These are phyloP conservation scores for Nyctanthes arbortristis DNA, from an alignment of 257 asterid species.

Conservation along the genomic window DNA sequence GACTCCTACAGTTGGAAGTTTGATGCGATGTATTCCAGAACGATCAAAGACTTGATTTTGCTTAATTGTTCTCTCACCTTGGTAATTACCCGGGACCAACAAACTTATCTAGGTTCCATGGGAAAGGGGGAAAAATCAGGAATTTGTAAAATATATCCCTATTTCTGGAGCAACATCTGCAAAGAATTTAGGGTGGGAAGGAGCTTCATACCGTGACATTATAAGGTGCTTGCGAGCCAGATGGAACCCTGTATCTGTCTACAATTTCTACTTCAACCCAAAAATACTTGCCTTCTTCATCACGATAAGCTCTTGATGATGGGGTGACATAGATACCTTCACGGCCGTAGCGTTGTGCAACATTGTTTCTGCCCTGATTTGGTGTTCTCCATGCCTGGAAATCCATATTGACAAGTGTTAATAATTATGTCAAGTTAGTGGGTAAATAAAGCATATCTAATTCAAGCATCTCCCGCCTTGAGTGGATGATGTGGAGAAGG, in stretches of 20 bases:
- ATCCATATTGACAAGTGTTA: conserved; percentile 25
- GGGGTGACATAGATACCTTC: conserved; percentile 87
- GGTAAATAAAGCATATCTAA: conserved; percentile 9
- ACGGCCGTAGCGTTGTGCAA: conserved; percentile 62
- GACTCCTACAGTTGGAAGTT: conserved; percentile 84
- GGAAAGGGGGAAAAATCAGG: conserved; percentile 7
- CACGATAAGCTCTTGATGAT: conserved; percentile 89
- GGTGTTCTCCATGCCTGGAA: conserved; percentile 88
- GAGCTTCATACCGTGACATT: conserved; percentile 72
- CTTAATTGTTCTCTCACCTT: conserved; percentile 89
- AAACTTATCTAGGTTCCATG: conserved; percentile 62
- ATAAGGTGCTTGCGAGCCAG: conserved; percentile 93
- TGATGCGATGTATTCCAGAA: conserved; percentile 69
- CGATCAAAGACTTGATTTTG: conserved; percentile 57
- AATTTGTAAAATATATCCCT: conserved; percentile 3
- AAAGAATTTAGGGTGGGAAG: conserved; percentile 14
- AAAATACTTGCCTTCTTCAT: conserved; percentile 97
- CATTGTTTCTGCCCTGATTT: conserved; percentile 89
- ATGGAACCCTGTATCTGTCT: conserved; percentile 76
- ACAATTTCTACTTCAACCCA: conserved; percentile 93
- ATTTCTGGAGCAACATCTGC: not conserved
- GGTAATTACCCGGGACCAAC: conserved; percentile 98
- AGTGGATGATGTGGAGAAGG: conserved; percentile 98
- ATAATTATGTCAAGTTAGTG: conserved; percentile 10
- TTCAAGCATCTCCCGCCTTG: conserved; percentile 49